These are phyloP conservation scores for Hypholoma fasciculare DNA, from an alignment of 768 basidiomycete genomes.

Conservation along the genomic window DNA sequence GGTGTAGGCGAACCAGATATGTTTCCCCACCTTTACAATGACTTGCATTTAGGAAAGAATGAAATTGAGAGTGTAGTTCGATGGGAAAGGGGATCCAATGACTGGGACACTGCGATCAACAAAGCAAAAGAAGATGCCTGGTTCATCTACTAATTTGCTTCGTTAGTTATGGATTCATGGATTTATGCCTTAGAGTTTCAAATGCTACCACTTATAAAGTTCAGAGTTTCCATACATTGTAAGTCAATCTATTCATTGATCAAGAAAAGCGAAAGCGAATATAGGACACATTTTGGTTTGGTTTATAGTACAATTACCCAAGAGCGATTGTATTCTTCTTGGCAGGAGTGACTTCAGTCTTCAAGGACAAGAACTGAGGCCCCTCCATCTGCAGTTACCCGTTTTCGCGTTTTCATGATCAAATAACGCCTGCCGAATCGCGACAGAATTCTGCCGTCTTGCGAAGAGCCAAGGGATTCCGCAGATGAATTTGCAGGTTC, in stretches of 20 bases:
- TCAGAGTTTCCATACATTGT: too few species aligned
- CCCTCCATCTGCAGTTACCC: conserved; percentile 67
- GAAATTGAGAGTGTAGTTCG: conserved; percentile 43
- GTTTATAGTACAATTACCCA: too few species aligned
- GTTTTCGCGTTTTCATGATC: conserved; percentile 58
- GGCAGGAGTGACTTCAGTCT: not conserved
- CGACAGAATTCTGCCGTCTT: conserved; percentile 26
- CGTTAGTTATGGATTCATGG: too few species aligned
- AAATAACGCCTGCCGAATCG: conserved; percentile 61
- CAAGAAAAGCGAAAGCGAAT: too few species aligned
- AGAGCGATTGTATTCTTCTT: too few species aligned
- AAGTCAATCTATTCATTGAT: too few species aligned
- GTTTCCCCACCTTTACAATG: conserved; percentile 59
- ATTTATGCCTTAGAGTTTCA: too few species aligned
- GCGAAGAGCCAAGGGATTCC: not conserved
- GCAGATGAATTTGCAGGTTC: not conserved
- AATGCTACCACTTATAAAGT: too few species aligned
- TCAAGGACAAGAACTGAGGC: conserved; percentile 50
- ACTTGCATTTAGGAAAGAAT: conserved; percentile 37
- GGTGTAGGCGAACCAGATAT: conserved; percentile 42
- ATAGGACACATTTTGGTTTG: too few species aligned
- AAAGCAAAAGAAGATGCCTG: conserved; percentile 20
- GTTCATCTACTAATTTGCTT: conserved; percentile 22
- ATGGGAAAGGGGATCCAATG: conserved; percentile 19
- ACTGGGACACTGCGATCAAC: conserved; percentile 20